Base-by-base conservation (phyloP, 345 rosid genomes). In the Brassica juncea region DNA sequence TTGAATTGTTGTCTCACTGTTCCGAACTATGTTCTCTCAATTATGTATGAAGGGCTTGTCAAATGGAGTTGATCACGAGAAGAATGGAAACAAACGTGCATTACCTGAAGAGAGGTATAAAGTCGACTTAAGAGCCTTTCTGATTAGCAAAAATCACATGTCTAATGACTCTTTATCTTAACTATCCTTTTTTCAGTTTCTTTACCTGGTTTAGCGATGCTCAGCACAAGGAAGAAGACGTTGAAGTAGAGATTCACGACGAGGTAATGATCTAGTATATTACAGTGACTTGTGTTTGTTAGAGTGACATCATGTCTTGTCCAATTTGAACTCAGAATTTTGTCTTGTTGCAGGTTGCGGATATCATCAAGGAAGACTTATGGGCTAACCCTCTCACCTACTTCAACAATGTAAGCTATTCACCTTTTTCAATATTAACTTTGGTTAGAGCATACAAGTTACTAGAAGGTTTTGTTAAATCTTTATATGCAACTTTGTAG, bases 371-470 rank as follows among this genome's bases (percentile, higher is more conserved):
- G 88, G 99, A 91, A 83, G 98, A 94, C 68, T 78, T 94, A 57
- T 94, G 99, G 99, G 90, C 97, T 64, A 92, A 92, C 89, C 98
- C 99, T 75, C 90, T 92, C 68, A 84, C 86, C 59, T 92, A 88
- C 76, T 94, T 94, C 68, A 91, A 87, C 86, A 90, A 81, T 86
- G 98, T 94, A 86, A 84, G 47, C 60, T 77, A 54, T 23, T 73
- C 27, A 35, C 70, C 4, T 59, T 75, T 16, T 69, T n/a, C 49
- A 12, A 1, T 44, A 21, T 39, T 16, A 47, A 25, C 23, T 21
- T 37, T n/a, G 23, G 67, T 59, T 77, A 19, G 68, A 55, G 66
- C 34, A n/a, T 28, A 68, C 30, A 66, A 66, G 54, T 71, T 19
- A 5, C 42, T 34, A 39, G 30, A 28, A 71, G 31, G 8, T 10